phyloP scores from a whole-genome alignment of 2,329 filamentous ascomycete species.

The Colletotrichum sp. region DNA sequence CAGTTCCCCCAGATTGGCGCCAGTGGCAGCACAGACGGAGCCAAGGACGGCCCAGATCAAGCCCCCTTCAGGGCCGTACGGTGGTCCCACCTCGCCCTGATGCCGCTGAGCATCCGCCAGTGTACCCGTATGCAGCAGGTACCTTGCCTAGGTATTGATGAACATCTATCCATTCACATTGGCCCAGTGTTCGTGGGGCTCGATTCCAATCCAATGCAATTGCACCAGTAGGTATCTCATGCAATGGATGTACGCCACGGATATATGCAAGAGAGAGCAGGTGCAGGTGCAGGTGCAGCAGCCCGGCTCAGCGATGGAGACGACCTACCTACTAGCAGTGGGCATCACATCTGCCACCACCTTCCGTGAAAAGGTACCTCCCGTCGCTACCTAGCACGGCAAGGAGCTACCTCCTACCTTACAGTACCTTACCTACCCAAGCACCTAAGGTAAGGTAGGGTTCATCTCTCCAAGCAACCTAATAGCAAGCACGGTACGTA shows the following conservation, averaged over 20 bases:
- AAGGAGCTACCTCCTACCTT: neutral
- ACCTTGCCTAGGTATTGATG: neutral
- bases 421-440: neutral
- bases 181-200: neutral
- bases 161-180: neutral
- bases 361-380: neutral
- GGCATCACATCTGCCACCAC: neutral
- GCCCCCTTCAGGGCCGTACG: conserved; percentile 10
- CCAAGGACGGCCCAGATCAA: conserved; percentile 21
- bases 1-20: conserved; percentile 22
- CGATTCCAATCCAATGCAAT: neutral
- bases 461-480: neutral
- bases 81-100: conserved; percentile 8
- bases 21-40: conserved; percentile 22
- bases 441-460: neutral
- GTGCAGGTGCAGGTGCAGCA: neutral
- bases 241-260: neutral
- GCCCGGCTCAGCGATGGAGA: neutral
- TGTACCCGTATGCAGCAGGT: neutral
- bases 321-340: neutral
- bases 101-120: neutral
- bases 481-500: neutral
- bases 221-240: neutral
- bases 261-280: neutral
- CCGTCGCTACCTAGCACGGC: neutral